phyloP scores from a whole-genome alignment of 108 stramenopile genomes.

The Pseudonitzschia pungens region DNA sequence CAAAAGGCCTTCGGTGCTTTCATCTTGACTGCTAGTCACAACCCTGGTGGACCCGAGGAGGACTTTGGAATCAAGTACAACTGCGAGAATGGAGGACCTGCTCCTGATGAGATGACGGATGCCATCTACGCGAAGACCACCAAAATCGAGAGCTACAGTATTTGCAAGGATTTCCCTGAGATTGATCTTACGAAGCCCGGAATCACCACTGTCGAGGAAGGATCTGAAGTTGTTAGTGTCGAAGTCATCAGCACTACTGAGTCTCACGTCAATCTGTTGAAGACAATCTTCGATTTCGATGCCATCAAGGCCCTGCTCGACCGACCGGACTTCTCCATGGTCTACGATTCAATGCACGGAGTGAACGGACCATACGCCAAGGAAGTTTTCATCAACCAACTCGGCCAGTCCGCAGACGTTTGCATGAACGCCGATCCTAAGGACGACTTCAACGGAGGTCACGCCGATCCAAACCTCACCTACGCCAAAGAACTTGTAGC shows the following conservation, averaged over 20 bases:
- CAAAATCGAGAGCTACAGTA: slow-evolving; percentile 88
- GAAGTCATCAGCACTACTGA: slow-evolving; percentile 89
- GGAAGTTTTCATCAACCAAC: slow-evolving; percentile 91
- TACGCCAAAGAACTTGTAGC: slow-evolving; percentile 97
- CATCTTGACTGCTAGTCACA: slow-evolving; percentile 99
- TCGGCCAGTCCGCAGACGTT: slow-evolving; percentile 80
- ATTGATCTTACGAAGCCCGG: slow-evolving; percentile 86
- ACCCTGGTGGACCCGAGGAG: slow-evolving; percentile 99
- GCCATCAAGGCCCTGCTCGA: slow-evolving; percentile 92
- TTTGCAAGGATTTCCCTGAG: slow-evolving; percentile 88
- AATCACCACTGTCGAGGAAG: slow-evolving; percentile 78
- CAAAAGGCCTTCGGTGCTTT: slow-evolving; percentile 97
- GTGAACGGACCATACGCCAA: slow-evolving; percentile 98
- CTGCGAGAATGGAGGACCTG: slow-evolving; percentile 98
- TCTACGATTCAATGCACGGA: slow-evolving; percentile 99
- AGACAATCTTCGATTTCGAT: slow-evolving; percentile 95
- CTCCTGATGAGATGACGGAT: slow-evolving; percentile 92
- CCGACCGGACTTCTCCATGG: slow-evolving; percentile 93
- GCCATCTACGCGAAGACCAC: slow-evolving; percentile 89
- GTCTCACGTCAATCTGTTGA: slow-evolving; percentile 89
- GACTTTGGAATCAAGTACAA: slow-evolving; percentile 99
- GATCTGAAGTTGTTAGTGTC: slow-evolving; percentile 77
- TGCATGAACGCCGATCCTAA: slow-evolving; percentile 89
- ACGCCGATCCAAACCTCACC: slow-evolving; percentile 99
- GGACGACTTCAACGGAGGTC: slow-evolving; percentile 98